Evolutionary conservation across 257 asterid genomes (phyloP), one percentile per base, ranked within the genome.

Genomic region (Anisodus tanguticus): DNA sequence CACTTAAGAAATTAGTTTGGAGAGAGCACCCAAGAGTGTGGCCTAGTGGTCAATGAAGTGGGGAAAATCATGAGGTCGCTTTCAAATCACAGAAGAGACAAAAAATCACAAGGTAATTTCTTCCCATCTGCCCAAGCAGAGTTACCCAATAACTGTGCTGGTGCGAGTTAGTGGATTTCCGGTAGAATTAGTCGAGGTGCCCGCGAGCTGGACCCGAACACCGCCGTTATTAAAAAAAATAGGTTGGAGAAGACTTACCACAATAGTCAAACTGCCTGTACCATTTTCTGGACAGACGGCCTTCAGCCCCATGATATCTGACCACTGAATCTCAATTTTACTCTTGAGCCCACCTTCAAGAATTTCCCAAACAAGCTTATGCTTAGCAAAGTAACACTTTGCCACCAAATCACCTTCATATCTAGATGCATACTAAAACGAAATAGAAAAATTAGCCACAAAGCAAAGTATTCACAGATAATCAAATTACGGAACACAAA

Each of bases 321-420:
- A 89, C 98, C 98, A 94, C 87, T 92, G 97, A 84, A 95, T 92
- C 89, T 95, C 99, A 81, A 95, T 87, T 91, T 94, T 93, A 86
- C 91, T 92, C 95, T 95, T 95, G 86, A 95, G 91, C 67, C 97
- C 95, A 76, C 92, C 93, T 57, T 92, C 93, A 83, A 95, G 97
- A 87, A 95, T 91, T 88, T 95, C 99, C 99, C 98, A 94, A 31
- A 95, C 99, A 84, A 95, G 94, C 82, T 94, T 94, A 76, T 93
- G 97, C 90, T 94, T 95, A 3, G 95, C 96, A 88, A 91, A 95
- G 89, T 95, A 95, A 89, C 97, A 94, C 92, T 95, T 95, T 0
- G 94, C 97, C 87, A 95, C 97, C 91, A 95, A 90, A 89, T 95
- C 99, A 63, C 97, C 97, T 86, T 95, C 96, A 70, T 93, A 88